These are phyloP conservation scores for Verticillium dahliae DNA, from an alignment of 2,329 filamentous ascomycete genomes.

Conservation along the genomic window DNA sequence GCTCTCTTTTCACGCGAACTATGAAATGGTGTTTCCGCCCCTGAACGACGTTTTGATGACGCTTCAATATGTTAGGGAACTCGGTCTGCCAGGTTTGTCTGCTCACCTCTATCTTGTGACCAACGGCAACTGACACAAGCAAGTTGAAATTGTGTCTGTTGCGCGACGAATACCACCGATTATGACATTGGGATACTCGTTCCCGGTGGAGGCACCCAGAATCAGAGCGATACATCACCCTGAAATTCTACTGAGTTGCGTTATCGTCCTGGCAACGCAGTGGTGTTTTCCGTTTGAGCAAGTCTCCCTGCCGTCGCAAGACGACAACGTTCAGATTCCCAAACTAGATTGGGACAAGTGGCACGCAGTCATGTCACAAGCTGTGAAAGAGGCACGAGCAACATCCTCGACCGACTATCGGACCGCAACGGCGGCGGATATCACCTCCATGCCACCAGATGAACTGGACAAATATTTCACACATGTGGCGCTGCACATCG, in stretches of 20 bases:
- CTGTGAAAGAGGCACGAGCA: constrained; percentile 15
- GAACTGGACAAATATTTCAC: constrained; percentile 62
- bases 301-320: constrained; percentile 33
- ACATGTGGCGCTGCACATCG: constrained; percentile 23
- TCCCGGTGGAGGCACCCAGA: constrained; percentile 39
- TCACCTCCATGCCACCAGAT: constrained; percentile 52
- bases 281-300: constrained; percentile 70
- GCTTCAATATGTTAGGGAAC: constrained; percentile 61
- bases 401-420: constrained; percentile 32
- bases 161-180: constrained; percentile 49
- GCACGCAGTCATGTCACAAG: constrained; percentile 40
- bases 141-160: constrained; percentile 27
- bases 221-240: constrained; percentile 55
- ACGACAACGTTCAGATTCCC: constrained; percentile 37
- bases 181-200: constrained; percentile 49
- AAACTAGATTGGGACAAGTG: constrained; percentile 68
- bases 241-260: constrained; percentile 65
- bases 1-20: constrained; percentile 58
- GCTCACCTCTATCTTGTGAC: not conserved
- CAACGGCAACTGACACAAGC: not conserved
- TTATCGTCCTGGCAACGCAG: constrained; percentile 72
- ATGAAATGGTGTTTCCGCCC: constrained; percentile 64
- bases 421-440: constrained; percentile 52
- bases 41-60: constrained; percentile 65
- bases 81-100: constrained; percentile 66